Conservation (phyloP, 164 flowering plant species). For the Saururus chinensis region DNA sequence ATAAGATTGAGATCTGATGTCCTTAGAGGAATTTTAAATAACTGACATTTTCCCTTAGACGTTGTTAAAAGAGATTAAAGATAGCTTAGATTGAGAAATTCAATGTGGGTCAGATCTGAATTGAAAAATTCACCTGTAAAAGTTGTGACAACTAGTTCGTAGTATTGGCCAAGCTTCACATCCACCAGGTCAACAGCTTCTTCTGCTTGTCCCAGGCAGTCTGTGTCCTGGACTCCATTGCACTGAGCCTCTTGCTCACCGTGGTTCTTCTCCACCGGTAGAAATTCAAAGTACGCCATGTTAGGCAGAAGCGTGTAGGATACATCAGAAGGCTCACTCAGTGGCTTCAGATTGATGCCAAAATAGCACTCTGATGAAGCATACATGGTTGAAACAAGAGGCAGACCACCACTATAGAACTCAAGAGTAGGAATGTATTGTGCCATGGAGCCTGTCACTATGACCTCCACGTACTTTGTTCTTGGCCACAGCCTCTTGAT, state of each 20-base stretch:
- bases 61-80: too few relatives aligned
- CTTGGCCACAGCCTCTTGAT: conserved; percentile 58
- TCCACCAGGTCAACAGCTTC: conserved; percentile 46
- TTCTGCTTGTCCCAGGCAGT: background rate
- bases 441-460: conserved; percentile 71
- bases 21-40: too few relatives aligned
- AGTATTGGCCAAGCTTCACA: conserved; percentile 47
- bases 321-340: conserved; percentile 47
- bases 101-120: background rate
- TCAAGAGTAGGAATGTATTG: conserved; percentile 57
- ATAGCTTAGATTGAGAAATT: too few relatives aligned
- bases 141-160: conserved; percentile 66
- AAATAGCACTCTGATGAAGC: conserved; percentile 70
- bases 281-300: conserved; percentile 70
- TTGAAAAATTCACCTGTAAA: conserved; percentile 33
- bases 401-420: conserved; percentile 47
- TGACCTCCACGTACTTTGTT: conserved; percentile 59
- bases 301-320: conserved; percentile 57
- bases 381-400: conserved; percentile 62
- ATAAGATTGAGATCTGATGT: too few relatives aligned
- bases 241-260: conserved; percentile 8
- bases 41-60: too few relatives aligned
- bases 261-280: conserved; percentile 29
- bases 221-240: conserved; percentile 14
- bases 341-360: conserved; percentile 54